Evolutionary conservation across 495 filamentous ascomycete genomes (phyloP), one percentile per base, ranked within the genome.

Genomic region (Cetradonia linearis): DNA sequence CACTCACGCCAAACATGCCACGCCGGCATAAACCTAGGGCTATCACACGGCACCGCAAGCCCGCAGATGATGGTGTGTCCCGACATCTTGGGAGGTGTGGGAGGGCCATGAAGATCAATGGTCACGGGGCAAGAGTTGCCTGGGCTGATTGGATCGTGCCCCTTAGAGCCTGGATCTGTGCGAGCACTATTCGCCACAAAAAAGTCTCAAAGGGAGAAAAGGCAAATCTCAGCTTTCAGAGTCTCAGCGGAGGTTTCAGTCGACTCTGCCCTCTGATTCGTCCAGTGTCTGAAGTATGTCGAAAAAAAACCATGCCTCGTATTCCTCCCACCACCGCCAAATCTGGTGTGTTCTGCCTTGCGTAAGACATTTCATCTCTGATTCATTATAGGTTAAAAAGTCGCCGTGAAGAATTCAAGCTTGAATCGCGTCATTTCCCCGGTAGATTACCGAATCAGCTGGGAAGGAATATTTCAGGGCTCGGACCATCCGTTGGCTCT

Each of bases 61-160:
- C 58, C 42, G 59, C 58, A 62, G 28, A 42, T 34, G 14, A 9
- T 55, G 52, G 59, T 56, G 30, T 31, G 59, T 61, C 62, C 62
- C 62, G 56, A 56, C 37, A 38, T 46, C 34, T 60, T 38, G 52
- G 40, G 49, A 55, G 30, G 49, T 8, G 50, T 61, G 37, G 59
- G 59, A 61, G 28, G 30, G 28, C 59, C 40, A 36, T 40, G 33
- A 36, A 47, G 16, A 54, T 55, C 49, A 60, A 60, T 37, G 49
- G 58, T 62, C 40, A 55, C 55, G 38, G 50, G 61, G 46, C 55
- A 28, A 42, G 8, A 34, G 2, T 9, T 34, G 18, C 16, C 13
- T 20, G 8, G 31, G 0, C 2, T 54, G n/a, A 54, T 54, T 54
- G 50, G 50, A 36, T 54, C 8, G 16, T 54, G 31, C 50, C 50